Percentiles rank a stretch among this genome's conserved stretches.
Evolutionary conservation across 345 rosid species (phyloP).

Genomic region (Hevea brasiliensis): DNA sequence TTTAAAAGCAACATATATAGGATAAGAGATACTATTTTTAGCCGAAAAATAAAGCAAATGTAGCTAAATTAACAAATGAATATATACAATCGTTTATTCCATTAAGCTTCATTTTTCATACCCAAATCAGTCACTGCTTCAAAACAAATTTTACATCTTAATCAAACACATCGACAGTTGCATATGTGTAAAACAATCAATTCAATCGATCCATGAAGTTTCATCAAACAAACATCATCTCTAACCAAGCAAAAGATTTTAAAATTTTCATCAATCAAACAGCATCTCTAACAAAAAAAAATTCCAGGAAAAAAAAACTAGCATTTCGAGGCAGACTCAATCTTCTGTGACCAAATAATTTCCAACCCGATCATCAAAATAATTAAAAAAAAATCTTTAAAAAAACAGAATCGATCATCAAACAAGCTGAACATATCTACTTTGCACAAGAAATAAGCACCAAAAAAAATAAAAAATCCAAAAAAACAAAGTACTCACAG

Average conservation of each 20-base stretch:
- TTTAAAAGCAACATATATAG: slow-evolving; percentile 23
- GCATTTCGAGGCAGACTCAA: not conserved
- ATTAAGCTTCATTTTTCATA: slow-evolving; percentile 15
- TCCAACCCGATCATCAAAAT: slow-evolving; percentile 36
- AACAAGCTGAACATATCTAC: slow-evolving; percentile 20
- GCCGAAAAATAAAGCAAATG: slow-evolving; percentile 30
- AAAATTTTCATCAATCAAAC: not conserved
- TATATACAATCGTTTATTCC: slow-evolving; percentile 18
- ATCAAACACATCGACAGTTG: not conserved
- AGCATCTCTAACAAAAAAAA: too few species aligned
- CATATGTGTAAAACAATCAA: not conserved
- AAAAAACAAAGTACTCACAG: slow-evolving; percentile 41
- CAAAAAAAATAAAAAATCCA: slow-evolving; percentile 11
- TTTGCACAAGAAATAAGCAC: slow-evolving; percentile 18
- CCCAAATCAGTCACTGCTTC: slow-evolving; percentile 4
- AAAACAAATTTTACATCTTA: slow-evolving; percentile 5
- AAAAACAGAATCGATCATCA: slow-evolving; percentile 28
- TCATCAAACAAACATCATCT: not conserved
- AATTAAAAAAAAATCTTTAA: not conserved
- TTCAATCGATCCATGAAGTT: slow-evolving; percentile 7
- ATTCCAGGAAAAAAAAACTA: not conserved
- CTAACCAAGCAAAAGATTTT: slow-evolving; percentile 6
- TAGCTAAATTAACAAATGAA: slow-evolving; percentile 21
- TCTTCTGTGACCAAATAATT: slow-evolving; percentile 14
- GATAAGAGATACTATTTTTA: slow-evolving; percentile 11